phyloP scores from a whole-genome alignment of 108 stramenopile species.

The Stephanodiscus triporus region DNA sequence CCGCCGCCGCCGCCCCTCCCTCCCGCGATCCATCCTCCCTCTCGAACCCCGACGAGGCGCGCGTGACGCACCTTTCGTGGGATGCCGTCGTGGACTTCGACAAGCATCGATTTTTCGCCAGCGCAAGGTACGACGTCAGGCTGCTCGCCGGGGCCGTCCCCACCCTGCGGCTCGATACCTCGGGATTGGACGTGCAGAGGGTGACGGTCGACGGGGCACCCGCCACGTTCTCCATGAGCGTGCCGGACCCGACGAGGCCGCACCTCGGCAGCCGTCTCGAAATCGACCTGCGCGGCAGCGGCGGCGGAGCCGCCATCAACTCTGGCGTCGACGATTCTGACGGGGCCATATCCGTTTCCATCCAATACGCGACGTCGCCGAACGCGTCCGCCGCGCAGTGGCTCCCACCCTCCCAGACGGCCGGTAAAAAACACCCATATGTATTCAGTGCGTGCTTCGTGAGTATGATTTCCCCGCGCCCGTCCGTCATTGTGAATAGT shows the following conservation, averaged over 20 bases:
- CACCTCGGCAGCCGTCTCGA: conserved; percentile 63
- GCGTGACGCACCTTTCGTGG: conserved; percentile 72
- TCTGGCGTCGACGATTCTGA: background rate
- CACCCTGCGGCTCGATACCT: conserved; percentile 61
- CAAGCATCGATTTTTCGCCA: conserved; percentile 49
- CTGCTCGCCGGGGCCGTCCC: conserved; percentile 10
- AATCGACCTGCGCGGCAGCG: conserved; percentile 40
- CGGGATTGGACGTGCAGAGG: conserved; percentile 57
- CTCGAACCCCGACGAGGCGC: conserved; percentile 65
- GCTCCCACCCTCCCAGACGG: conserved; percentile 93
- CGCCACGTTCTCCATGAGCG: conserved; percentile 50
- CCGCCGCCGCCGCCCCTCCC: background rate
- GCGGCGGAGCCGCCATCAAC: too few species aligned
- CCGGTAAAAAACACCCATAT: conserved; percentile 91
- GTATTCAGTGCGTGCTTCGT: conserved; percentile 69
- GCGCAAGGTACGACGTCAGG: conserved; percentile 67
- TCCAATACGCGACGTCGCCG: conserved; percentile 79
- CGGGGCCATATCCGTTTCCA: conserved; percentile 43
- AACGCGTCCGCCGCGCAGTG: conserved; percentile 90
- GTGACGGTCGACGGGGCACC: conserved; percentile 48
- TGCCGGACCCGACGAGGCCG: conserved; percentile 36
- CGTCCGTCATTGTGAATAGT: background rate
- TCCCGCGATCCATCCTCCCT: conserved; percentile 56
- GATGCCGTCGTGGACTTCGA: conserved; percentile 68
- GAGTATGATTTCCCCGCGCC: background rate